These are phyloP conservation scores for Podospora australis DNA, from an alignment of 495 filamentous ascomycete species.

Conservation along the genomic window DNA sequence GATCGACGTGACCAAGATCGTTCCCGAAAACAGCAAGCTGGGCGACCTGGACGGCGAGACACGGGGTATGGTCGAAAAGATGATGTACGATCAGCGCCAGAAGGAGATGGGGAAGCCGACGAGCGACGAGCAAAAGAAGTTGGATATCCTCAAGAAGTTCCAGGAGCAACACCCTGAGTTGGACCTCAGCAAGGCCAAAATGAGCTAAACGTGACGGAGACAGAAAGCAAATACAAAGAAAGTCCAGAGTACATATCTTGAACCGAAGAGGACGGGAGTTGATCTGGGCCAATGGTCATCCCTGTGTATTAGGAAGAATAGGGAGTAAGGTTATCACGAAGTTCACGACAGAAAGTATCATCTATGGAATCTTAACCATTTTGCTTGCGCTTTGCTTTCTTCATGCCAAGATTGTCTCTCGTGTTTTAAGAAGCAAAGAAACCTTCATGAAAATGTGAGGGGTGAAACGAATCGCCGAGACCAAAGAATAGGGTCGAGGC, in stretches of 20 bases:
- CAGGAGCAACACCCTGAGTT: slow-evolving; percentile 69
- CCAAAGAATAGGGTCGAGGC: slow-evolving; percentile 37
- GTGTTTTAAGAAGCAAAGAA: too few relatives aligned
- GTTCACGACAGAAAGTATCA: too few relatives aligned
- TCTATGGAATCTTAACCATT: too few relatives aligned
- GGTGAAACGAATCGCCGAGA: slow-evolving; percentile 58
- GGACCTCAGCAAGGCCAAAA: slow-evolving; percentile 76
- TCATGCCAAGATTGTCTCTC: too few relatives aligned
- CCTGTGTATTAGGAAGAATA: too few relatives aligned
- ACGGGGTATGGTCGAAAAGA: slow-evolving; percentile 97
- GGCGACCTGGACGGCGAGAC: slow-evolving; percentile 94
- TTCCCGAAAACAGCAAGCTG: slow-evolving; percentile 83
- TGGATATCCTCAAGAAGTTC: slow-evolving; percentile 88
- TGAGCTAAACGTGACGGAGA: slow-evolving; percentile 38
- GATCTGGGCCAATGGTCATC: too few relatives aligned
- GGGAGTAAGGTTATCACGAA: too few relatives aligned
- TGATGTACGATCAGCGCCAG: slow-evolving; percentile 98
- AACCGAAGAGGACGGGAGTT: too few relatives aligned
- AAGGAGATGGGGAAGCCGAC: slow-evolving; percentile 84
- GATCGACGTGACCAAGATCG: slow-evolving; percentile 93
- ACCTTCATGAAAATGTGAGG: slow-evolving; percentile 36
- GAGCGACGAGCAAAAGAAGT: slow-evolving; percentile 88
- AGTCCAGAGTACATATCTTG: too few relatives aligned
- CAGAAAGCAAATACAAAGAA: slow-evolving; percentile 2
- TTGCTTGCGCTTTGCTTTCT: too few relatives aligned